These are phyloP conservation scores for Colletotrichum higginsianum DNA, from an alignment of 2,329 filamentous ascomycete genomes.

Conservation along the genomic window DNA sequence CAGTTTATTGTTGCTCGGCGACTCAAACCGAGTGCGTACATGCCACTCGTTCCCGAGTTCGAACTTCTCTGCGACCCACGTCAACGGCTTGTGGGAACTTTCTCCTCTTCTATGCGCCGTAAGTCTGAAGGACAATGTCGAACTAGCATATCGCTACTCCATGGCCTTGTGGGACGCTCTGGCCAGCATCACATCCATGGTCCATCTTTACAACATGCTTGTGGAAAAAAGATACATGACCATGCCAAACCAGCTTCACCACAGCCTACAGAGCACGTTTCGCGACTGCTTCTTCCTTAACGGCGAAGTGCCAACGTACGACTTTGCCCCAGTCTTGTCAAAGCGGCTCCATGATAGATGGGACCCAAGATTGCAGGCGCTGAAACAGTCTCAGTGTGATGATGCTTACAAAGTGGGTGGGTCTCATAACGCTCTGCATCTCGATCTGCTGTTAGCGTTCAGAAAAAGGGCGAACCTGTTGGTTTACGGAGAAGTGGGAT, in stretches of 20 bases:
- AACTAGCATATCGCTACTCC: constrained; percentile 53
- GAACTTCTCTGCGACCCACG: constrained; percentile 56
- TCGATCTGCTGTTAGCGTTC: constrained; percentile 50
- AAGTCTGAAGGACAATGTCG: constrained; percentile 60
- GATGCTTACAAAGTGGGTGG: neutral
- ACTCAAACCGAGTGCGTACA: neutral
- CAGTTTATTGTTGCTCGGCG: neutral
- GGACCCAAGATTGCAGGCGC: neutral
- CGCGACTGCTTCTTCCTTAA: neutral
- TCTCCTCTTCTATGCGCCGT: constrained; percentile 65
- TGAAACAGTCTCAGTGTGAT: constrained; percentile 1
- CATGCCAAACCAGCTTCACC: constrained; percentile 52
- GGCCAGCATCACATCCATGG: constrained; percentile 55
- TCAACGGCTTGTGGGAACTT: constrained; percentile 63
- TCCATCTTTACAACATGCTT: constrained; percentile 66
- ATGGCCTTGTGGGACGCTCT: constrained; percentile 58
- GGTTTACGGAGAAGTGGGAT: constrained; percentile 51
- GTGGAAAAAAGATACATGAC: constrained; percentile 57
- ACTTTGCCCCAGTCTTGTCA: neutral
- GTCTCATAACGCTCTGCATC: neutral
- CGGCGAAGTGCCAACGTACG: constrained; percentile 10
- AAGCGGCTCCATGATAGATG: constrained; percentile 14
- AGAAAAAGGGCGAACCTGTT: constrained; percentile 52
- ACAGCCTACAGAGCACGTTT: constrained; percentile 39
- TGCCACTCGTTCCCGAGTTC: constrained; percentile 53